phyloP scores from a whole-genome alignment of 345 rosid genomes.

The Lenwebbia sp. region DNA sequence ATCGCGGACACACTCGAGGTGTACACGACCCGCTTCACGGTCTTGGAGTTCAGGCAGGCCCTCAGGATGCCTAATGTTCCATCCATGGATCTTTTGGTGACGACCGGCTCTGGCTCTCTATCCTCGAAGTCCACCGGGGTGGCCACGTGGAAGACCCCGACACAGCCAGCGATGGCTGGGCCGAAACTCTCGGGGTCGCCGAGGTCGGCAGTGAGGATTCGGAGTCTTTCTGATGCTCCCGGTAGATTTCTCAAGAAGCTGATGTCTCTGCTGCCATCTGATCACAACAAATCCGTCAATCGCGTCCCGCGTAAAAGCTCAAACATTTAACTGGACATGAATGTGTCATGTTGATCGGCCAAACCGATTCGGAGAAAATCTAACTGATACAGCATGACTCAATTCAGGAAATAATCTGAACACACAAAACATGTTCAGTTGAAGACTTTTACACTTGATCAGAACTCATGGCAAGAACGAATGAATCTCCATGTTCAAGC shows the following conservation, averaged over 20 bases:
- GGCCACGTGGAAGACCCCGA: slow-evolving; percentile 18
- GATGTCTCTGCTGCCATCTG: neutral
- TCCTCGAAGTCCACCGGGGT: neutral
- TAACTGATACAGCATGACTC: neutral
- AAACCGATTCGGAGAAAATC: neutral
- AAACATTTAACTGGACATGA: neutral
- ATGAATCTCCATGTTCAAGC: neutral
- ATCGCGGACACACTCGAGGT: slow-evolving; percentile 34
- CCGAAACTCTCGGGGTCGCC: slow-evolving; percentile 9
- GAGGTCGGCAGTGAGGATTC: slow-evolving; percentile 12
- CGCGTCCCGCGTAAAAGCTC: neutral
- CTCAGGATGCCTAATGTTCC: slow-evolving; percentile 43
- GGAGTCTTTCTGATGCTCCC: slow-evolving; percentile 8
- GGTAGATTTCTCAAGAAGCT: neutral
- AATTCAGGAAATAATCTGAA: neutral
- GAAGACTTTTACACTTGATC: neutral
- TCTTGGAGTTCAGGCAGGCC: slow-evolving; percentile 34
- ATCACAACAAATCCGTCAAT: neutral
- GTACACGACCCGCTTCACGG: slow-evolving; percentile 46
- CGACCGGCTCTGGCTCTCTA: slow-evolving; percentile 31
- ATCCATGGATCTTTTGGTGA: slow-evolving; percentile 30
- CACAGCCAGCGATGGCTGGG: slow-evolving; percentile 13
- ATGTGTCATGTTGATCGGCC: neutral
- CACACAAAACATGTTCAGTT: neutral
- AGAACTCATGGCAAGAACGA: neutral